These are phyloP conservation scores for Candida maltosa DNA, from an alignment of 805 yeast species.

Conservation along the genomic window DNA sequence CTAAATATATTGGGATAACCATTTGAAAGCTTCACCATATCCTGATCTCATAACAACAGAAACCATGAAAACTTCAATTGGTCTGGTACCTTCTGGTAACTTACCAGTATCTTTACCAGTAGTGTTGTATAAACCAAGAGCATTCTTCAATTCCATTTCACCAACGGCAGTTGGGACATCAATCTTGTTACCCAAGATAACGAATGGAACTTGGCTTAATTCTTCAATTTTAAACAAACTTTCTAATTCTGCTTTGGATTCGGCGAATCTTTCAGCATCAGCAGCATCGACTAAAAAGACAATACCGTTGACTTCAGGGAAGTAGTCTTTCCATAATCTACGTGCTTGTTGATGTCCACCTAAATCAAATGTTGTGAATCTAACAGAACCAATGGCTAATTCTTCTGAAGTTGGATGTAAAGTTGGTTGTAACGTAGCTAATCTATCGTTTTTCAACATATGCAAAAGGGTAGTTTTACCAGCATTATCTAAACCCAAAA, in stretches of 20 bases:
- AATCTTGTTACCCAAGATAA: slow-evolving; percentile 93
- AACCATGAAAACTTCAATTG: slow-evolving; percentile 95
- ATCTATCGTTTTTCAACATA: slow-evolving; percentile 79
- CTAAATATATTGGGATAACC: slow-evolving; percentile 94
- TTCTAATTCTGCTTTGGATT: slow-evolving; percentile 92
- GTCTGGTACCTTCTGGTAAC: slow-evolving; percentile 73
- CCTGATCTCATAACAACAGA: slow-evolving; percentile 98
- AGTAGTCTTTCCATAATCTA: slow-evolving; percentile 98
- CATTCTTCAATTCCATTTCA: slow-evolving; percentile 89
- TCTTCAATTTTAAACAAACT: slow-evolving; percentile 92
- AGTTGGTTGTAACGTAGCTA: slow-evolving; percentile 97
- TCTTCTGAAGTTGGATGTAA: slow-evolving; percentile 99
- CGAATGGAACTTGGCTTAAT: slow-evolving; percentile 83
- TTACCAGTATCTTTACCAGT: slow-evolving; percentile 79
- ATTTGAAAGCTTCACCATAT: slow-evolving; percentile 96
- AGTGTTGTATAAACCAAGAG: slow-evolving; percentile 76
- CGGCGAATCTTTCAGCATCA: slow-evolving; percentile 91
- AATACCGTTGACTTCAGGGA: slow-evolving; percentile 98
- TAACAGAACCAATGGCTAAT: slow-evolving; percentile 90
- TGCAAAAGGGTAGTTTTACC: slow-evolving; percentile 46
- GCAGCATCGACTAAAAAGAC: slow-evolving; percentile 97
- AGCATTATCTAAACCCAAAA: slow-evolving; percentile 46
- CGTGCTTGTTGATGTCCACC: slow-evolving; percentile 99
- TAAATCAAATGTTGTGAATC: slow-evolving; percentile 95
- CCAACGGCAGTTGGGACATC: slow-evolving; percentile 92